Evolutionary conservation across 2,329 filamentous ascomycete genomes (phyloP).

Genomic region (Cytospora chrysosperma): DNA sequence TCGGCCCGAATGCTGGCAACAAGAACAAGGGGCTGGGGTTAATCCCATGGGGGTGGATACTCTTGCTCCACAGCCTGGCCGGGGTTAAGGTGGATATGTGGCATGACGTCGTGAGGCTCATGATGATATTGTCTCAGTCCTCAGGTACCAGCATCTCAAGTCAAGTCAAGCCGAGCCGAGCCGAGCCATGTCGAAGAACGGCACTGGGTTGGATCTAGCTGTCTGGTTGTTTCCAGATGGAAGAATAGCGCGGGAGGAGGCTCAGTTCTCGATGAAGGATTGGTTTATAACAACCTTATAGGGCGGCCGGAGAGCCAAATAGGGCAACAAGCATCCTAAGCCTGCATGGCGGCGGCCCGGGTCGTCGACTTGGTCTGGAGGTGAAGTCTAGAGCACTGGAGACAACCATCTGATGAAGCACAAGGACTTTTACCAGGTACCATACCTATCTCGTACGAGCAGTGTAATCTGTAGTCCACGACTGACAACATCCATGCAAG

Average conservation of each 20-base stretch:
- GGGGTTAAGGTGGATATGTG: background rate
- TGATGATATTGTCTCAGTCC: background rate
- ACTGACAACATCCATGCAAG: background rate
- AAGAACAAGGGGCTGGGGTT: background rate
- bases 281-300: background rate
- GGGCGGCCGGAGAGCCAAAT: background rate
- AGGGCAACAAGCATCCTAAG: too few species aligned
- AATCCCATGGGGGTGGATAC: slow-evolving; percentile 11
- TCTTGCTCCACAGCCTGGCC: too few species aligned
- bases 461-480: too few species aligned
- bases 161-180: background rate
- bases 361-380: too few species aligned
- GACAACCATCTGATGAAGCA: too few species aligned
- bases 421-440: too few species aligned
- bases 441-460: too few species aligned
- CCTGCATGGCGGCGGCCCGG: background rate
- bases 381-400: too few species aligned
- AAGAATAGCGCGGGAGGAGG: background rate
- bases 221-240: background rate
- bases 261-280: too few species aligned
- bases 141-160: background rate
- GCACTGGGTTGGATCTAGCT: background rate
- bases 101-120: slow-evolving; percentile 8
- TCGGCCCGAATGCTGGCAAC: slow-evolving; percentile 13
- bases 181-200: background rate